Conservation (phyloP, 2,329 filamentous ascomycete species). For the Graphilbum sp. region DNA sequence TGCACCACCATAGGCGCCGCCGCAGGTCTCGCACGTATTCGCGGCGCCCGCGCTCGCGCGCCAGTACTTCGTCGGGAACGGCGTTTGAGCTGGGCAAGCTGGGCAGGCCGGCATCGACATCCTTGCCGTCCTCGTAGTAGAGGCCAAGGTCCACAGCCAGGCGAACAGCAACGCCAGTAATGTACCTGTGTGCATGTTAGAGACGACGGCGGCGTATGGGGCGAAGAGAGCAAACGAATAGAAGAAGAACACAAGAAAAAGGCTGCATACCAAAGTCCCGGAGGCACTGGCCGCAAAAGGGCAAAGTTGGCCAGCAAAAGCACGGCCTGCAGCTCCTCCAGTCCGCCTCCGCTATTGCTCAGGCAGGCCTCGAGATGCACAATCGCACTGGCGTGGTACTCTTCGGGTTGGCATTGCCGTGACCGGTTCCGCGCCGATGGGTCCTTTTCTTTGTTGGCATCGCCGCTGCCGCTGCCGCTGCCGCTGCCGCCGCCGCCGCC, state of each 20-base stretch:
- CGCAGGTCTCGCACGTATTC: conserved; percentile 79
- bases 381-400: conserved; percentile 91
- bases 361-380: conserved; percentile 80
- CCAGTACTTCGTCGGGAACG: conserved; percentile 19
- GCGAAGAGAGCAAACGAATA: too few species aligned
- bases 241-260: too few species aligned
- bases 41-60: conserved; percentile 44
- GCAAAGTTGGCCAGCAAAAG: conserved; percentile 83
- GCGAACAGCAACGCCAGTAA: conserved; percentile 82
- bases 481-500: neutral
- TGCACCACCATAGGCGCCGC: conserved; percentile 88
- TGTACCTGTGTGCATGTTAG: conserved; percentile 47
- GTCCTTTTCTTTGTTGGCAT: conserved; percentile 1
- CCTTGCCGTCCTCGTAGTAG: conserved; percentile 76
- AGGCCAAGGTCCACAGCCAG: conserved; percentile 82
- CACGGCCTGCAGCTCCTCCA: conserved; percentile 90
- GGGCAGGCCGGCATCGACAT: conserved; percentile 42
- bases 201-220: too few species aligned
- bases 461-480: neutral
- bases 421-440: conserved; percentile 13
- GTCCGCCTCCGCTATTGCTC: conserved; percentile 66
- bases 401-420: conserved; percentile 62
- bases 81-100: conserved; percentile 24
- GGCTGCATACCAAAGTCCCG: conserved; percentile 59
- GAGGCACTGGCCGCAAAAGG: conserved; percentile 75